phyloP scores from a whole-genome alignment of 345 rosid genomes.

The Sisymbrium altissimum region DNA sequence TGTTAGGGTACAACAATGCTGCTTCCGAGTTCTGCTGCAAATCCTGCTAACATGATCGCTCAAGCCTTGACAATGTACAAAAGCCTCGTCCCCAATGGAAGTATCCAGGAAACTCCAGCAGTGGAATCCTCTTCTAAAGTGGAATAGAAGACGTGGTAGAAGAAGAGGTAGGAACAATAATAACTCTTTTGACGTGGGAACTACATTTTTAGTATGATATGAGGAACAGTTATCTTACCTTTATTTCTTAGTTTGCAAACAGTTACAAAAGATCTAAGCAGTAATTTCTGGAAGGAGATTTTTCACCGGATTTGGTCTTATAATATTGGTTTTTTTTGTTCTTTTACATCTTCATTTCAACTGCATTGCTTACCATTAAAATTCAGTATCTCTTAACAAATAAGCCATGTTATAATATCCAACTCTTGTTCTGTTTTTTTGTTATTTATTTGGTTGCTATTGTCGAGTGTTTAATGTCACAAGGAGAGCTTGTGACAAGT shows the following conservation, averaged over 20 bases:
- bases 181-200: constrained; percentile 1
- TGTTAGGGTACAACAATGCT: constrained; percentile 81
- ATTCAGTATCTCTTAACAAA: too few species aligned
- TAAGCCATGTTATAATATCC: not conserved
- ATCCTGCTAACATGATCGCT: constrained; percentile 70
- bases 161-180: not conserved
- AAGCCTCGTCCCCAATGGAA: constrained; percentile 46
- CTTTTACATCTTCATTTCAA: not conserved
- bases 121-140: constrained; percentile 7
- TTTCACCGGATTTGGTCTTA: not conserved
- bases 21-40: constrained; percentile 69
- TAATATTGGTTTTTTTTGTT: not conserved
- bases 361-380: not conserved
- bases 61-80: constrained; percentile 82
- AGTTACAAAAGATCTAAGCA: not conserved
- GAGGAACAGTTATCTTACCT: constrained; percentile 17
- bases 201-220: not conserved
- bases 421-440: not conserved
- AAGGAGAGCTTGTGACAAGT: not conserved
- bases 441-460: not conserved
- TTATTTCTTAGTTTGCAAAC: not conserved
- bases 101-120: constrained; percentile 17
- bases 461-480: not conserved
- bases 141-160: constrained; percentile 4
- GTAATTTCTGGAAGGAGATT: not conserved